Evolutionary conservation across 306 rosid species (phyloP), one percentile per base, ranked within the genome.

Genomic region (Trifolium repens): DNA sequence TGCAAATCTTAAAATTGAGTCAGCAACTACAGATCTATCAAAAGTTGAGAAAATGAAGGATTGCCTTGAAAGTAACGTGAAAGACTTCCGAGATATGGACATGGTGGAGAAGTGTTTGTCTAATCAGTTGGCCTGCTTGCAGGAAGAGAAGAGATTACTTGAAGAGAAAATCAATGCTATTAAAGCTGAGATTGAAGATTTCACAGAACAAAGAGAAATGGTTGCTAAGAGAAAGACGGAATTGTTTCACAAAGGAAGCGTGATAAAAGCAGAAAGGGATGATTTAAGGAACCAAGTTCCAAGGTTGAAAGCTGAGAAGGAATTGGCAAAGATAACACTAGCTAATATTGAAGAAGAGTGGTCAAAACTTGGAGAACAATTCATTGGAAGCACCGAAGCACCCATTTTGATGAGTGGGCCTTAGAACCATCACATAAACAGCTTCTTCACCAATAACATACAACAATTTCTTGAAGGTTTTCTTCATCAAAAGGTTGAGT

Each of bases 111-210:
- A 63, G 9, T 44, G 11, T 30, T 42, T 76, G 49, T 34, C 54
- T 22, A 42, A 30, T 47, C 15, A 47, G 67, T 58, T 81, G 75
- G 75, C 17, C 0, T 2, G 8, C 40, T 58, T 76, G 42, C 43
- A 54, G 3, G 75, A 71, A 64, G 44, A 55, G 49, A 81, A 81
- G 72, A 81, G 72, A 63, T 52, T 55, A 13, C 81, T 81, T 9
- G 82, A 81, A 72, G 75, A 57, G 67, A 26, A 71, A 76, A 65
- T 81, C 16, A 71, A 58, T 57, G 79, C 75, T 44, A 50, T 77
- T 8, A 77, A 67, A 57, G 43, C 54, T 47, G 75, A 77, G 60
- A 71, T 81, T 44, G 50, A 32, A 11, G 74, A 71, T 71, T 55
- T 55, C 5, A 12, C 16, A 46, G 43, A 14, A 5, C 17, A 78